Evolutionary conservation across 1,284 basidiomycete species (phyloP).

Genomic region (Irpex sp.): DNA sequence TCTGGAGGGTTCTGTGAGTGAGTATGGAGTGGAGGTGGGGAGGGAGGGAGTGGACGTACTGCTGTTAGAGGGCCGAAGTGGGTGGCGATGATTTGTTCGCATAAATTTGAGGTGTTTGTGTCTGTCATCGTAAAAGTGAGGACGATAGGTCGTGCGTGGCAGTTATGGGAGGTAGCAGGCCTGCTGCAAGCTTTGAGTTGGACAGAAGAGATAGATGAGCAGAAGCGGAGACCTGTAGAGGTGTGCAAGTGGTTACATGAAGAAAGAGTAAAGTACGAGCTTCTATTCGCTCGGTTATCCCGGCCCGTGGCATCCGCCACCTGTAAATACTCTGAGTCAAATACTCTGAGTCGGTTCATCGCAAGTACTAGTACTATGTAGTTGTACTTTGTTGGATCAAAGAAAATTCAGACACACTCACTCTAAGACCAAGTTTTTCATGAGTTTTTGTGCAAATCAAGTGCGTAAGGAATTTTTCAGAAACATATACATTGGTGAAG

Average conservation of each 20-base stretch:
- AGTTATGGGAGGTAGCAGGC: not conserved
- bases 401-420: no score
- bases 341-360: no score
- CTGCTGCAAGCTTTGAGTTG: not conserved
- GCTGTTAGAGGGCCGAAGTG: slow-evolving; percentile 13
- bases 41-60: not conserved
- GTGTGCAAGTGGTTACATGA: not conserved
- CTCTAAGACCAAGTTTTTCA: no score
- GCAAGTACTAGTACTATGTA: no score
- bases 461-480: no score
- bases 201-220: not conserved
- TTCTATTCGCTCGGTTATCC: not conserved
- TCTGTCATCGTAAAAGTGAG: slow-evolving; percentile 9
- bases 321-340: no score
- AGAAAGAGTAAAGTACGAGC: not conserved
- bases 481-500: no score
- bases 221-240: not conserved
- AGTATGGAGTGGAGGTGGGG: no score
- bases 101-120: slow-evolving; percentile 11
- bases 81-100: slow-evolving; percentile 9
- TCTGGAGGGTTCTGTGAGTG: no score
- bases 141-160: not conserved
- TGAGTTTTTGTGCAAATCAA: no score
- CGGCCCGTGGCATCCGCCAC: no score
- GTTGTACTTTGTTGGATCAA: no score